phyloP scores from a whole-genome alignment of 1,284 basidiomycete genomes.

The Volvariella volvacea region DNA sequence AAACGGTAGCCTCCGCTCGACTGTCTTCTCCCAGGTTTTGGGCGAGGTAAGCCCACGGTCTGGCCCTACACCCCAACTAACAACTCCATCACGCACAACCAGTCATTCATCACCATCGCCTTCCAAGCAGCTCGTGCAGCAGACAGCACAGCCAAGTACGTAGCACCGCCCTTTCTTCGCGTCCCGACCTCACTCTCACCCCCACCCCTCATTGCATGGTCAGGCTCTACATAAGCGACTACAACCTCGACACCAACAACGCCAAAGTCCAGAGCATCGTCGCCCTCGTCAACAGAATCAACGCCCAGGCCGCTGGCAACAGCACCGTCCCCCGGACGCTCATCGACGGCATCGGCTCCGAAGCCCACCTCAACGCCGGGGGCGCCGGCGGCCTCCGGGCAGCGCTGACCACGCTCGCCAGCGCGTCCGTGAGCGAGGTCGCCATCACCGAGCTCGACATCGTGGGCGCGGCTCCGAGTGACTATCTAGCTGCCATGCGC shows the following conservation, averaged over 20 bases:
- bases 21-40: constrained; percentile 35
- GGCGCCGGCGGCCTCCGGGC: constrained; percentile 24
- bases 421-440: constrained; percentile 30
- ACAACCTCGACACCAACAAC: constrained; percentile 32
- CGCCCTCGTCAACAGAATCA: no score
- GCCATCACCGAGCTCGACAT: constrained; percentile 34
- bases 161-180: constrained; percentile 10
- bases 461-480: constrained; percentile 19
- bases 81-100: constrained; percentile 15
- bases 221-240: constrained; percentile 39
- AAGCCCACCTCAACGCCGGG: constrained; percentile 21
- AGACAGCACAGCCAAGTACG: constrained; percentile 29
- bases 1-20: constrained; percentile 31
- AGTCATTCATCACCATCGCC: constrained; percentile 36
- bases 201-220: constrained; percentile 13
- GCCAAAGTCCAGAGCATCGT: no score
- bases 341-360: no score
- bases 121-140: constrained; percentile 32
- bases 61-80: neutral
- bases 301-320: no score
- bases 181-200: constrained; percentile 14
- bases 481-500: constrained; percentile 35
- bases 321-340: no score
- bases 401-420: constrained; percentile 24
- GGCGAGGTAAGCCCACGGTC: constrained; percentile 23